Conservation (phyloP, 306 rosid species). For the Cotoneaster glaucophyllus region DNA sequence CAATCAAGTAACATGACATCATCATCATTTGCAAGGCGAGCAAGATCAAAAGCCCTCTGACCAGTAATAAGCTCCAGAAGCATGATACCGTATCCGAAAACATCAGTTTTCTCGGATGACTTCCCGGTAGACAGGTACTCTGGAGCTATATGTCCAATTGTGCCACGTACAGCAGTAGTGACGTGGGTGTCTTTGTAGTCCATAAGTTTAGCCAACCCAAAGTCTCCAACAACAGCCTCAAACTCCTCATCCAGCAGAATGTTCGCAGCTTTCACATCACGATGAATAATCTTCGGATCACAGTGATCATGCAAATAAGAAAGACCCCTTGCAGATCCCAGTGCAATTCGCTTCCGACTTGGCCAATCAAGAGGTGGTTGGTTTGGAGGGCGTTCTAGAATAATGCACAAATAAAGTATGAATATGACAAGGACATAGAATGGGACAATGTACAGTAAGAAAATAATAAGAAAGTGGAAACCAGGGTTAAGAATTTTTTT, state of each 20-base stretch:
- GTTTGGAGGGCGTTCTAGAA: conserved; percentile 74
- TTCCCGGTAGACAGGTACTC: conserved; percentile 92
- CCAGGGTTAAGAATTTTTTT: neutral
- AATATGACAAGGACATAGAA: neutral
- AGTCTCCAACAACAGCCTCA: conserved; percentile 98
- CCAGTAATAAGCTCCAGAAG: conserved; percentile 97
- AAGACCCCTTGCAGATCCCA: conserved; percentile 98
- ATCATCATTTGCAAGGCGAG: conserved; percentile 96
- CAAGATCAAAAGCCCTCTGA: conserved; percentile 95
- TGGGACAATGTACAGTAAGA: neutral
- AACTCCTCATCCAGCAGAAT: conserved; percentile 96
- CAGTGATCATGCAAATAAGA: conserved; percentile 97
- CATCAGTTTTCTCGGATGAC: conserved; percentile 95
- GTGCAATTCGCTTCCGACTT: conserved; percentile 80
- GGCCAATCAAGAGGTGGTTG: conserved; percentile 97
- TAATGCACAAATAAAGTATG: conserved; percentile 14
- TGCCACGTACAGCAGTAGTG: conserved; percentile 92
- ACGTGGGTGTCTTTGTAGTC: conserved; percentile 98
- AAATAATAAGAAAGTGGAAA: neutral
- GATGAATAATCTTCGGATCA: conserved; percentile 95
- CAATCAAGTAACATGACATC: conserved; percentile 99
- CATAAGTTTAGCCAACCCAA: conserved; percentile 97
- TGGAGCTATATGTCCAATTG: conserved; percentile 94
- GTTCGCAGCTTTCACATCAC: conserved; percentile 96
- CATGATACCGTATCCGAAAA: conserved; percentile 94